Percentiles rank a stretch among this genome's conserved stretches.
Conservation (phyloP, 2,329 filamentous ascomycete genomes). For the Lachnellula occidentalis region DNA sequence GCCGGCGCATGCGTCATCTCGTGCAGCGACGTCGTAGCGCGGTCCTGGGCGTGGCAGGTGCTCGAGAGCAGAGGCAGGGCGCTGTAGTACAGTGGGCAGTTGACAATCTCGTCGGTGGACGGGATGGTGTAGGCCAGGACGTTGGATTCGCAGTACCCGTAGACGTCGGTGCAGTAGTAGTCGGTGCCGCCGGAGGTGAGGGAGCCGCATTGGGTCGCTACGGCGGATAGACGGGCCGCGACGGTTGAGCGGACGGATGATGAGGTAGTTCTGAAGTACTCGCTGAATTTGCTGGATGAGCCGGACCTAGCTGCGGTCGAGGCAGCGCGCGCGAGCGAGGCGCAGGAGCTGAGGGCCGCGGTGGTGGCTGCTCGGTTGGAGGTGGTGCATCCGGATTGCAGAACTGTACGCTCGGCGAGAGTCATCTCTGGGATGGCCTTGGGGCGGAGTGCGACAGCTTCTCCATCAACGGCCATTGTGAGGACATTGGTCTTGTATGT, state of each 20-base stretch:
- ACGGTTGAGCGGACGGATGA: conserved; percentile 43
- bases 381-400: conserved; percentile 51
- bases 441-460: conserved; percentile 45
- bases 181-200: conserved; percentile 42
- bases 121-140: conserved; percentile 60
- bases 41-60: conserved; percentile 59
- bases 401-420: conserved; percentile 44
- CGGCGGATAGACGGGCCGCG: conserved; percentile 43
- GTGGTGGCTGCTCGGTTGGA: conserved; percentile 39
- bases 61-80: conserved; percentile 43
- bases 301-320: conserved; percentile 46
- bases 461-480: conserved; percentile 50
- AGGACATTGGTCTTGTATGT: conserved; percentile 55
- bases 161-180: conserved; percentile 56
- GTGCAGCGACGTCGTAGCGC: conserved; percentile 59
- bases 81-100: conserved; percentile 56
- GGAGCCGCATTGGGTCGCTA: conserved; percentile 51
- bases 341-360: conserved; percentile 50
- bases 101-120: conserved; percentile 48
- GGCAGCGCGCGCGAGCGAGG: conserved; percentile 47
- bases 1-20: conserved; percentile 58
- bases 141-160: conserved; percentile 42
- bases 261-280: conserved; percentile 59
- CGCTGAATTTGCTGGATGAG: conserved; percentile 43
- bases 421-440: conserved; percentile 36